These are phyloP conservation scores for Debaryomycetaceae sp. DNA, from an alignment of 1,139 yeast genomes.

Conservation along the genomic window DNA sequence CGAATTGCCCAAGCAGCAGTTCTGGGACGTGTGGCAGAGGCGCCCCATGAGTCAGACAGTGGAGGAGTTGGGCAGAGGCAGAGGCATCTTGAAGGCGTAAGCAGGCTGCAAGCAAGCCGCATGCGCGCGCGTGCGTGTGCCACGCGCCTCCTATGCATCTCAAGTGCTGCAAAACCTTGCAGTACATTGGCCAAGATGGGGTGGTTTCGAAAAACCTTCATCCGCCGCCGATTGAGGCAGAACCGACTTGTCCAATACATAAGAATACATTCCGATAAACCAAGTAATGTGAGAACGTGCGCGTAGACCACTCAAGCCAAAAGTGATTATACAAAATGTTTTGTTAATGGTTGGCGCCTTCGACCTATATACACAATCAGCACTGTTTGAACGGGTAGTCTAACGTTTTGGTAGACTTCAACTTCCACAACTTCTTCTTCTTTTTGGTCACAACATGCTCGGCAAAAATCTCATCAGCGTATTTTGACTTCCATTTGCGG, in stretches of 20 bases:
- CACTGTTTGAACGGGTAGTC: constrained; percentile 72
- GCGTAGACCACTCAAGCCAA: neutral
- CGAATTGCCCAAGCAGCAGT: constrained; percentile 52
- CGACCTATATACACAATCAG: constrained; percentile 2
- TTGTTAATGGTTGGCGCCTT: neutral
- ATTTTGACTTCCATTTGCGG: constrained; percentile 65
- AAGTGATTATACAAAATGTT: neutral
- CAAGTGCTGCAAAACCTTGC: too few relatives aligned
- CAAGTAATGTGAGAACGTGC: too few relatives aligned
- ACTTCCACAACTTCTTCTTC: constrained; percentile 87
- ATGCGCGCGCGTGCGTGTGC: too few relatives aligned
- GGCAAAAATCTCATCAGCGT: constrained; percentile 81
- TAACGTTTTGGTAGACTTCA: constrained; percentile 67
- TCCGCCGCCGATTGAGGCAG: too few relatives aligned
- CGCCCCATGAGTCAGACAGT: constrained; percentile 80
- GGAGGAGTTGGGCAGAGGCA: constrained; percentile 67
- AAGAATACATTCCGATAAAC: too few relatives aligned
- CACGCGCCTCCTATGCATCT: too few relatives aligned
- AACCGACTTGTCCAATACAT: too few relatives aligned
- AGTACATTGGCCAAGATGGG: too few relatives aligned
- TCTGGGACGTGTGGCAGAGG: constrained; percentile 81
- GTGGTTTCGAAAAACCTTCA: too few relatives aligned
- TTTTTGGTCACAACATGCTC: constrained; percentile 79
- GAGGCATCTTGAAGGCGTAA: constrained; percentile 44
- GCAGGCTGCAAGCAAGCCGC: too few relatives aligned